These are phyloP conservation scores for Penicillium cinerascens DNA, from an alignment of 495 filamentous ascomycete genomes.

Conservation along the genomic window DNA sequence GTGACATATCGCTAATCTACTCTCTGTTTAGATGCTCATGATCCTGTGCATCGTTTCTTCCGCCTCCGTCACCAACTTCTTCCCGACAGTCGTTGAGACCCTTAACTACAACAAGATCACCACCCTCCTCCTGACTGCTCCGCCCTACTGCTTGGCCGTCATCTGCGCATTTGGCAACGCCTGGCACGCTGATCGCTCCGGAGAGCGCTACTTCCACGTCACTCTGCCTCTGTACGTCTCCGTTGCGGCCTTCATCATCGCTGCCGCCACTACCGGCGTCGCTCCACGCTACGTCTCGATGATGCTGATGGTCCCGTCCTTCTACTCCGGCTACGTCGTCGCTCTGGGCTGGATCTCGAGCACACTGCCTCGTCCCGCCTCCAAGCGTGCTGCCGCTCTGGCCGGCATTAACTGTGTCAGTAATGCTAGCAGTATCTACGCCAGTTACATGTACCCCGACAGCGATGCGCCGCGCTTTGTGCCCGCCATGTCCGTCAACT, in stretches of 20 bases:
- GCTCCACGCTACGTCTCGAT: constrained; percentile 75
- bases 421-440: constrained; percentile 70
- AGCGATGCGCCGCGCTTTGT: constrained; percentile 42
- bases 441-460: constrained; percentile 67
- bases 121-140: constrained; percentile 73
- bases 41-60: constrained; percentile 70
- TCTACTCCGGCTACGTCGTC: constrained; percentile 63
- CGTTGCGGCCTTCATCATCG: constrained; percentile 71
- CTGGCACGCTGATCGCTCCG: constrained; percentile 74
- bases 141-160: constrained; percentile 70
- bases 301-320: constrained; percentile 69
- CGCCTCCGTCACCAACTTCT: constrained; percentile 82
- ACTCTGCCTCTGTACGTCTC: constrained; percentile 64
- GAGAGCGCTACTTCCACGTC: constrained; percentile 78
- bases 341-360: constrained; percentile 76
- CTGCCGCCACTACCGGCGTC: constrained; percentile 59
- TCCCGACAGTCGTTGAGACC: constrained; percentile 78
- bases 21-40: constrained; percentile 50
- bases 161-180: constrained; percentile 69
- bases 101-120: constrained; percentile 63
- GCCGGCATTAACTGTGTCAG: constrained; percentile 78
- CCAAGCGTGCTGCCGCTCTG: constrained; percentile 77
- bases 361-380: constrained; percentile 75
- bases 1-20: neutral
- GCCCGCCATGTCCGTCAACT: constrained; percentile 73